These are phyloP conservation scores for Boeremia lycopersici DNA, from an alignment of 2,329 filamentous ascomycete species.

Conservation along the genomic window DNA sequence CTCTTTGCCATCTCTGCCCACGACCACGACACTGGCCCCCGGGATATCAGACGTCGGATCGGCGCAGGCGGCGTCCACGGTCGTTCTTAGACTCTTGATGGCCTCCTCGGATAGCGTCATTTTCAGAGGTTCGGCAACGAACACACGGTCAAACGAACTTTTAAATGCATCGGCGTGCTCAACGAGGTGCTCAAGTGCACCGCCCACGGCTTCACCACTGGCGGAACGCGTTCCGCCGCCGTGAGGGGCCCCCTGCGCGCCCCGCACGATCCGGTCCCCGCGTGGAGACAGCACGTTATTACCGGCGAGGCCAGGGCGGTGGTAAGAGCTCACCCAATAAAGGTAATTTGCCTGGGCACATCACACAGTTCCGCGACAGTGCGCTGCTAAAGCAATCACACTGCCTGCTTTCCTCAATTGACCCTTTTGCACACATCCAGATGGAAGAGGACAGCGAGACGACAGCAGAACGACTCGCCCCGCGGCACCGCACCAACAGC, in stretches of 20 bases:
- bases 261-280: not conserved
- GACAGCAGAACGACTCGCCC: too few relatives aligned
- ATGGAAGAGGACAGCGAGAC: too few relatives aligned
- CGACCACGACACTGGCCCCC: slow-evolving; percentile 51
- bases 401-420: too few relatives aligned
- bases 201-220: not conserved
- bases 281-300: not conserved
- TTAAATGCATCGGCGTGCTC: not conserved
- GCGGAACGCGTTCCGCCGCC: not conserved
- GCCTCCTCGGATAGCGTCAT: slow-evolving; percentile 21
- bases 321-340: too few relatives aligned
- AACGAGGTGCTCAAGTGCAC: not conserved
- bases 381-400: too few relatives aligned
- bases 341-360: too few relatives aligned
- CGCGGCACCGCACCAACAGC: too few relatives aligned
- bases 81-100: slow-evolving; percentile 17
- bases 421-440: too few relatives aligned
- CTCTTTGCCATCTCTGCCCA: slow-evolving; percentile 51
- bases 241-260: not conserved
- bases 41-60: slow-evolving; percentile 40
- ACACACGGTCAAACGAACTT: not conserved
- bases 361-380: too few relatives aligned
- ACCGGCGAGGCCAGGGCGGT: too few relatives aligned
- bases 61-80: slow-evolving; percentile 26
- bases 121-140: not conserved